Base-by-base conservation (phyloP, 2,329 filamentous ascomycete genomes). In the Hansfordia pulvinata region DNA sequence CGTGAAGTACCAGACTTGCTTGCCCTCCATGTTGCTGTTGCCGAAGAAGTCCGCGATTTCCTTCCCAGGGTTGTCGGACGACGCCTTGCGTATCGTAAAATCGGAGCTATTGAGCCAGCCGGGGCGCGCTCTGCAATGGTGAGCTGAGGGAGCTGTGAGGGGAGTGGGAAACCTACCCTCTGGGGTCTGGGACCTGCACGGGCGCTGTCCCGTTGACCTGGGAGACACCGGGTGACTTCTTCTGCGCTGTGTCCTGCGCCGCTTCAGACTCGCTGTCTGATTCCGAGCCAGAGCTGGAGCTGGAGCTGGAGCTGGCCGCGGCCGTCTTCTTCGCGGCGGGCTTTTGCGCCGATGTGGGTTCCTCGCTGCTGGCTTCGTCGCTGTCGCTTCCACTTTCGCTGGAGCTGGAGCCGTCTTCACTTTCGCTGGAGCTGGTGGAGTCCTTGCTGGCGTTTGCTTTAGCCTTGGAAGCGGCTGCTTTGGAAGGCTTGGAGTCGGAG, bases 1-100 rank as follows among this genome's bases (percentile, higher is more conserved):
- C 8, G 76, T 81, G 39, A 86, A 82, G 47, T 84, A 81, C 80
- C 79, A 86, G 32, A 85, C 60, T 46, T 85, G 74, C 56, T 83
- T 84, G 35, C 75, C 76, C 30, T 71, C 56, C 6, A 76, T 46
- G 38, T 69, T 67, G 29, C 64, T 62, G 30, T 67, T 58, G 40
- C 57, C 64, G 39, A 80, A 71, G 28, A 76, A 50, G 13, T 64
- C 54, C 7, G 62, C 47, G 32, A 69, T 50, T 42, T 67, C 53
- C 38, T 62, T 48, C 43, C 56, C 45, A 36, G 52, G 40, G 36
- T 56, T 52, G n/a, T 50, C 43, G 13, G 48, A 41, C 10, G 42
- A 44, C 18, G 58, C 59, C 35, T 65, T 65, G 30, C 64, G 63
- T 26, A 72, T 49, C 31, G 59, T 53, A 35, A 72, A 71, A 29